Percentiles rank a stretch among this genome's conserved stretches.
These are phyloP conservation scores for Huiozyma naganishii DNA, from an alignment of 805 yeast genomes.

Conservation along the genomic window DNA sequence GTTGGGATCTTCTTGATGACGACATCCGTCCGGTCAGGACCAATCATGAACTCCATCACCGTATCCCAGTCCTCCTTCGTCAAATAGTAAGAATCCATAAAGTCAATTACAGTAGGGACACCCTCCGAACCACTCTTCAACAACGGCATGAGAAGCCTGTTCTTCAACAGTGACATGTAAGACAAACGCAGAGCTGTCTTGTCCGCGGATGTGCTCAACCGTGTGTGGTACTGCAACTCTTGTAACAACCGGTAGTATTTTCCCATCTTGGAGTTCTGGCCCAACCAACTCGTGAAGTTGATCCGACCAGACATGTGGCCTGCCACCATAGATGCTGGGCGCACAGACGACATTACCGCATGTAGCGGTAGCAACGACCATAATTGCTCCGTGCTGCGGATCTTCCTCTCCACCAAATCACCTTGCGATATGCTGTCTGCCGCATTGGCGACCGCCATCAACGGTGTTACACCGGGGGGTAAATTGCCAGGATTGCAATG, in stretches of 20 bases:
- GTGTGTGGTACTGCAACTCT: slow-evolving; percentile 79
- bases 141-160: slow-evolving; percentile 50
- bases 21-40: slow-evolving; percentile 38
- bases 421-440: slow-evolving; percentile 81
- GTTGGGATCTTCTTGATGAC: slow-evolving; percentile 56
- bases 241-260: slow-evolving; percentile 73
- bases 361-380: slow-evolving; percentile 92
- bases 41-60: slow-evolving; percentile 74
- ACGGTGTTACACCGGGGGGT: slow-evolving; percentile 37
- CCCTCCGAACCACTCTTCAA: slow-evolving; percentile 48
- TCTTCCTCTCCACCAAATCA: slow-evolving; percentile 69
- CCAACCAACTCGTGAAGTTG: slow-evolving; percentile 78
- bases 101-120: slow-evolving; percentile 49
- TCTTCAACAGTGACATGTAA: slow-evolving; percentile 56
- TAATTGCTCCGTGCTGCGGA: slow-evolving; percentile 84
- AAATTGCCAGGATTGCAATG: slow-evolving; percentile 46
- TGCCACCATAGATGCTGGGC: slow-evolving; percentile 64
- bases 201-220: slow-evolving; percentile 69
- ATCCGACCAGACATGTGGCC: slow-evolving; percentile 62
- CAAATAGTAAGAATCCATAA: slow-evolving; percentile 76
- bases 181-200: slow-evolving; percentile 64
- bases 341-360: slow-evolving; percentile 74
- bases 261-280: slow-evolving; percentile 76
- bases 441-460: slow-evolving; percentile 61
- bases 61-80: slow-evolving; percentile 91